Percentiles rank a stretch among this genome's conserved stretches.
Evolutionary conservation across 2,329 filamentous ascomycete genomes (phyloP).

Genomic region (Trichoderma asperellum): DNA sequence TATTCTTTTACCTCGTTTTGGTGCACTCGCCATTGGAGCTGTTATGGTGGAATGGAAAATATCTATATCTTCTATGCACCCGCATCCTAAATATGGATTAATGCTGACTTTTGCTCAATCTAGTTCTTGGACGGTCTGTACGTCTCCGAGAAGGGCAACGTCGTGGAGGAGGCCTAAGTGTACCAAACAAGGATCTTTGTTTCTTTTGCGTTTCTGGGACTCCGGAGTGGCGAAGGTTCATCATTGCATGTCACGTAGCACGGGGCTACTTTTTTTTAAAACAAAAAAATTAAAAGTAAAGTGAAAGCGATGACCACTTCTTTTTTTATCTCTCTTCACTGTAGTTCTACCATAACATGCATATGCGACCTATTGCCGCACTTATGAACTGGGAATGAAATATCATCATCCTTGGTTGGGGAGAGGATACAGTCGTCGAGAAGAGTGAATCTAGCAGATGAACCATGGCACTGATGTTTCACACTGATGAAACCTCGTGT

Average conservation of each 20-base stretch:
- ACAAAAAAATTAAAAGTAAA: slow-evolving; percentile 41
- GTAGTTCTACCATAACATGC: slow-evolving; percentile 3
- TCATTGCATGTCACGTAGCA: slow-evolving; percentile 65
- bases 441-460: neutral
- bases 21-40: neutral
- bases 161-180: slow-evolving; percentile 69
- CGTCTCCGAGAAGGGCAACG: slow-evolving; percentile 98
- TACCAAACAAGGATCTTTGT: slow-evolving; percentile 46
- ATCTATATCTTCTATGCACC: neutral
- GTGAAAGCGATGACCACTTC: slow-evolving; percentile 33
- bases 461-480: neutral
- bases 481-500: neutral
- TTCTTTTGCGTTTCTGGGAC: slow-evolving; percentile 65
- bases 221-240: slow-evolving; percentile 66
- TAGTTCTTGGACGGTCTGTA: slow-evolving; percentile 99
- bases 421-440: neutral
- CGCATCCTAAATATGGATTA: too few relatives aligned
- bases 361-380: slow-evolving; percentile 11
- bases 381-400: slow-evolving; percentile 6
- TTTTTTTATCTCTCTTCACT: slow-evolving; percentile 5
- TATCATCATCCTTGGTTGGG: neutral
- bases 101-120: slow-evolving; percentile 33
- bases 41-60: neutral
- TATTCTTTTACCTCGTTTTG: neutral
- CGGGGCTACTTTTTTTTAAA: slow-evolving; percentile 44